Conservation (phyloP, 331 rosid genomes). For the Dryas integrifolia region DNA sequence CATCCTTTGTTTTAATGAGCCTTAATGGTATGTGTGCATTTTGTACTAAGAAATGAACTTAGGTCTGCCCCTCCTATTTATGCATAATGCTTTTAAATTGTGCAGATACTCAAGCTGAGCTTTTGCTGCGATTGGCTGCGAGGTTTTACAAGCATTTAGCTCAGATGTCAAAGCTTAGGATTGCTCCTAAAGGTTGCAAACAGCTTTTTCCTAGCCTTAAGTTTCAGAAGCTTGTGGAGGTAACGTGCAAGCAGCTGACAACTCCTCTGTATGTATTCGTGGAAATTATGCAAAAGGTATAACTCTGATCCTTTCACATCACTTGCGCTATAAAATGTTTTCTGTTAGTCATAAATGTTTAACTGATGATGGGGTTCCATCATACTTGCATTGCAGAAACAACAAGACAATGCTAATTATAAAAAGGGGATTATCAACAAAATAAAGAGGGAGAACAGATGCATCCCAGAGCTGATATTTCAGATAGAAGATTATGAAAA, state of each 20-base stretch:
- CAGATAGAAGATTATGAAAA: conserved; percentile 48
- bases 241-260: conserved; percentile 42
- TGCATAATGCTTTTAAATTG: conserved; percentile 7
- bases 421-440: conserved; percentile 31
- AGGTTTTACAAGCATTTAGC: conserved; percentile 45
- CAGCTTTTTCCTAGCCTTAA: conserved; percentile 35
- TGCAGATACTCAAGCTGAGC: conserved; percentile 42
- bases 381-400: conserved; percentile 25
- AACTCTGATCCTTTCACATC: neutral
- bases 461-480: conserved; percentile 41
- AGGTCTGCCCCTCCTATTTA: neutral
- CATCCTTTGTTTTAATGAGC: conserved; percentile 37
- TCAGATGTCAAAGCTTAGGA: conserved; percentile 40
- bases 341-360: neutral
- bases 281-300: conserved; percentile 34
- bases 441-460: conserved; percentile 44
- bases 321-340: neutral
- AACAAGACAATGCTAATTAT: conserved; percentile 26
- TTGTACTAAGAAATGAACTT: neutral
- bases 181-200: conserved; percentile 41
- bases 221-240: conserved; percentile 42
- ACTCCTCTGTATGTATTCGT: conserved; percentile 36
- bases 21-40: conserved; percentile 32
- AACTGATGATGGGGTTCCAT: conserved; percentile 4
- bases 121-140: conserved; percentile 31